phyloP scores from a whole-genome alignment of 805 yeast genomes.

The Brettanomyces nanus region DNA sequence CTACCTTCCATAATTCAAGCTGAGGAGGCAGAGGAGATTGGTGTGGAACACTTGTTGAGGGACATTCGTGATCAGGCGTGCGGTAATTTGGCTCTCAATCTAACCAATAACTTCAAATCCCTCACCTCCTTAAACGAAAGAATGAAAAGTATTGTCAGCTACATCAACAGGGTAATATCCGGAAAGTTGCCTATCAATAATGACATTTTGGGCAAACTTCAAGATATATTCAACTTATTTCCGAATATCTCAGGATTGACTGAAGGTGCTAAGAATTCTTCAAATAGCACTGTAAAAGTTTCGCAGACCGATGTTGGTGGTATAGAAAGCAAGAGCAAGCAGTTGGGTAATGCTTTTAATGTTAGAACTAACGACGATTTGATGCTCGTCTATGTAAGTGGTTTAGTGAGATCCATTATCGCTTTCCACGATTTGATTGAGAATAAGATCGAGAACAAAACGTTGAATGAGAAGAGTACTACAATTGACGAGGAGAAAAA shows the following conservation, averaged over 20 bases:
- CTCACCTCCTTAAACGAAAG: slow-evolving; percentile 78
- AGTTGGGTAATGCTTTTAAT: slow-evolving; percentile 69
- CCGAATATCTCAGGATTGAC: slow-evolving; percentile 57
- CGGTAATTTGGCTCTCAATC: slow-evolving; percentile 77
- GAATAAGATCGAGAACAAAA: slow-evolving; percentile 82
- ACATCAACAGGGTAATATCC: slow-evolving; percentile 64
- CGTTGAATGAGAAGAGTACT: slow-evolving; percentile 29
- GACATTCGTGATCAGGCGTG: slow-evolving; percentile 97
- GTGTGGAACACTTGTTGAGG: slow-evolving; percentile 91
- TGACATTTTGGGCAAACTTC: slow-evolving; percentile 82
- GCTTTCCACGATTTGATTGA: slow-evolving; percentile 96
- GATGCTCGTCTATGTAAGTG: slow-evolving; percentile 86
- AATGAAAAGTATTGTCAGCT: slow-evolving; percentile 66
- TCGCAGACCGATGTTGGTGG: slow-evolving; percentile 6
- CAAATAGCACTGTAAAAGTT: neutral
- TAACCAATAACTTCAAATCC: slow-evolving; percentile 85
- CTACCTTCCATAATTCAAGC: slow-evolving; percentile 91
- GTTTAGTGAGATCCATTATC: slow-evolving; percentile 86
- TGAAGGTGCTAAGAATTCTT: slow-evolving; percentile 2
- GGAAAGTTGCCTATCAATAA: slow-evolving; percentile 82
- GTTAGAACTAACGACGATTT: slow-evolving; percentile 92
- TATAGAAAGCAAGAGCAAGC: slow-evolving; percentile 12
- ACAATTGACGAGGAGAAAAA: slow-evolving; percentile 23
- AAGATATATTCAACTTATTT: slow-evolving; percentile 86
- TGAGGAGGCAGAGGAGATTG: slow-evolving; percentile 98